A percentile compares a stretch with the other conserved stretches of the same genome.
These are phyloP conservation scores for Cylindrotheca fusiformis DNA, from an alignment of 108 stramenopile species.

Conservation along the genomic window DNA sequence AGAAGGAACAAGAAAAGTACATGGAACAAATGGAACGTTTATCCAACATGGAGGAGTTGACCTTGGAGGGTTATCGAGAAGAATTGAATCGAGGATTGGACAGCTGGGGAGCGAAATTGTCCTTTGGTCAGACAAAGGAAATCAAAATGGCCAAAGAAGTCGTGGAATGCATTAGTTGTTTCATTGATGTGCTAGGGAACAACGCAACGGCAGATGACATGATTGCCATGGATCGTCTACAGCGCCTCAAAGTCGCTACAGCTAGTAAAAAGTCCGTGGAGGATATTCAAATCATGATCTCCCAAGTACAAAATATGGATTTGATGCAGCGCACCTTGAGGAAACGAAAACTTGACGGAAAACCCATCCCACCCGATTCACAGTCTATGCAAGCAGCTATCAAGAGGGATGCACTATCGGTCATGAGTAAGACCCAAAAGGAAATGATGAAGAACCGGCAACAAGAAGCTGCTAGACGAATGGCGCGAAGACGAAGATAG, in stretches of 20 bases:
- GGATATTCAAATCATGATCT: constrained; percentile 57
- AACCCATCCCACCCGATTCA: constrained; percentile 59
- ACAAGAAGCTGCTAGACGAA: constrained; percentile 23
- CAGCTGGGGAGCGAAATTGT: constrained; percentile 56
- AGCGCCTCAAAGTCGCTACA: constrained; percentile 45
- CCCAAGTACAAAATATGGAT: constrained; percentile 72
- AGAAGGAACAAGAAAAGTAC: constrained; percentile 57
- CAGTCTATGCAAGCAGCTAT: constrained; percentile 58
- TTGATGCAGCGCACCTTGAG: constrained; percentile 79
- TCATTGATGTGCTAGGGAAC: constrained; percentile 57
- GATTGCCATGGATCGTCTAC: constrained; percentile 43
- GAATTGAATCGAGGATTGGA: constrained; percentile 56
- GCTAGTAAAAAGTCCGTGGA: constrained; percentile 52
- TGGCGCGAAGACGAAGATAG: constrained; percentile 21
- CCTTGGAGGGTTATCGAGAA: constrained; percentile 54
- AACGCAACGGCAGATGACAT: constrained; percentile 54
- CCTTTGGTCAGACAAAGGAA: constrained; percentile 59
- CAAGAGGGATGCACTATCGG: constrained; percentile 57
- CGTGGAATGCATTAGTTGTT: constrained; percentile 40
- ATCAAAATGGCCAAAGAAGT: constrained; percentile 63
- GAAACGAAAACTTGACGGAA: constrained; percentile 55
- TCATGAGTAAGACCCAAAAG: constrained; percentile 62
- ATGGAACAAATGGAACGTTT: constrained; percentile 65
- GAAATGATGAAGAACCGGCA: constrained; percentile 45
- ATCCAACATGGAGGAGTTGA: constrained; percentile 61